Conservation (phyloP, 164 flowering plant species). For the Akebia trifoliata region DNA sequence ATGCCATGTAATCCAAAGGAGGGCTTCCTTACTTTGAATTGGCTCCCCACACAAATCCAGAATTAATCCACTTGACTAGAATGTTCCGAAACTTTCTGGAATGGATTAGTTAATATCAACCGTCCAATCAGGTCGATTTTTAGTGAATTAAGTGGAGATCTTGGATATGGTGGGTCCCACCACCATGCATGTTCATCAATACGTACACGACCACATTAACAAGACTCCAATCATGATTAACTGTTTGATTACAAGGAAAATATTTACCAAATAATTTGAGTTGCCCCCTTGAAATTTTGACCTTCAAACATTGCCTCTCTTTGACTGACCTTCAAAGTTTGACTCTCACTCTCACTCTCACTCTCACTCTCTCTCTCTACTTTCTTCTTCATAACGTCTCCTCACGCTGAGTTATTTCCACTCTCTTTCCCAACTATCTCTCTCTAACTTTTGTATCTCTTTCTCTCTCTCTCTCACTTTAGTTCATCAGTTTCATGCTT, state of each 20-base stretch:
- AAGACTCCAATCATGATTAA: too few species aligned
- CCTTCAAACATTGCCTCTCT: background rate
- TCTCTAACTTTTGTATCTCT: background rate
- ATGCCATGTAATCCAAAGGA: background rate
- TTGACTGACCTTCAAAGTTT: background rate
- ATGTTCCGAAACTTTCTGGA: background rate
- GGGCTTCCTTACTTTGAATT: too few species aligned
- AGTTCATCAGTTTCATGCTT: background rate
- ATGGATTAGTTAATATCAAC: too few species aligned
- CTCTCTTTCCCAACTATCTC: background rate
- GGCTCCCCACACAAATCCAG: background rate
- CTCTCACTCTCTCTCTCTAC: background rate
- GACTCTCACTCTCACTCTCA: background rate
- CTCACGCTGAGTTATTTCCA: background rate
- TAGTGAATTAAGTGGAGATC: background rate
- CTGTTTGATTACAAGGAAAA: too few species aligned
- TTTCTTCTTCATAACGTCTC: background rate
- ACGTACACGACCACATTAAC: too few species aligned
- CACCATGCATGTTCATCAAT: background rate
- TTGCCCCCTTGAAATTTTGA: too few species aligned
- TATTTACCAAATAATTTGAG: too few species aligned
- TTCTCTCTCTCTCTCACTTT: conserved; percentile 1
- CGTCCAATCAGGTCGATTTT: too few species aligned
- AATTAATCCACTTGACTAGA: background rate
- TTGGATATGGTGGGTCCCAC: background rate